Conservation (phyloP, 1,139 yeast species). For the Zygosaccharomyces pseudobailii region DNA sequence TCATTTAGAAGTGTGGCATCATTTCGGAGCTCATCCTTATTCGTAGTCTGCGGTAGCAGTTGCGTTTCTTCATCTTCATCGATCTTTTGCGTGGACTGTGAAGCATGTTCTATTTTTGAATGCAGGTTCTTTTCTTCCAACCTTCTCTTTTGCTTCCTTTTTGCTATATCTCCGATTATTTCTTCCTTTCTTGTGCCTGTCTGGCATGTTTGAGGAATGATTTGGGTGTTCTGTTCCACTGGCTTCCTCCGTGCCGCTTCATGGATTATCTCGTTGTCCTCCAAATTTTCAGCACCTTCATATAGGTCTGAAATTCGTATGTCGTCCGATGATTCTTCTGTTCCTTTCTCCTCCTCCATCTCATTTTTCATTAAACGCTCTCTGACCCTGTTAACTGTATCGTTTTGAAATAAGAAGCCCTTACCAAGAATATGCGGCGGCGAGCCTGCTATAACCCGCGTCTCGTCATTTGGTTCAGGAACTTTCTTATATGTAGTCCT, state of each 20-base stretch:
- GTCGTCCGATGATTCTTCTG: conserved; percentile 7
- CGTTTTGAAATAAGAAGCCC: conserved; percentile 24
- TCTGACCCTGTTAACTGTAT: conserved; percentile 20
- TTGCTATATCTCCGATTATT: neutral
- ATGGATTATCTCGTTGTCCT: conserved; percentile 8
- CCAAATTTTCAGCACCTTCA: conserved; percentile 26
- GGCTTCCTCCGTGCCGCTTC: neutral
- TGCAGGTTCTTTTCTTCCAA: neutral
- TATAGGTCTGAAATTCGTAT: conserved; percentile 25
- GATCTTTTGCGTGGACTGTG: neutral
- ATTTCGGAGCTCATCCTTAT: neutral
- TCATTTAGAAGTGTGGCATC: neutral
- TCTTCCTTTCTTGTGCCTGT: neutral
- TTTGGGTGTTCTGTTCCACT: neutral
- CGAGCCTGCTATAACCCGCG: neutral
- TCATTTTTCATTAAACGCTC: conserved; percentile 16
- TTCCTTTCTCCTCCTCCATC: conserved; percentile 2
- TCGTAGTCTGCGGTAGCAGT: neutral
- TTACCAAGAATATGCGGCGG: conserved; percentile 14
- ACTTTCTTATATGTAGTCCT: conserved; percentile 27
- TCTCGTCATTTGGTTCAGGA: conserved; percentile 5
- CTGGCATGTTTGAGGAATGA: neutral
- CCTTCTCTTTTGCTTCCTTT: neutral
- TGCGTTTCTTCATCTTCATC: neutral
- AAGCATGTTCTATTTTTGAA: neutral